Conservation (phyloP, 805 yeast species). For the Starmera caribaea region DNA sequence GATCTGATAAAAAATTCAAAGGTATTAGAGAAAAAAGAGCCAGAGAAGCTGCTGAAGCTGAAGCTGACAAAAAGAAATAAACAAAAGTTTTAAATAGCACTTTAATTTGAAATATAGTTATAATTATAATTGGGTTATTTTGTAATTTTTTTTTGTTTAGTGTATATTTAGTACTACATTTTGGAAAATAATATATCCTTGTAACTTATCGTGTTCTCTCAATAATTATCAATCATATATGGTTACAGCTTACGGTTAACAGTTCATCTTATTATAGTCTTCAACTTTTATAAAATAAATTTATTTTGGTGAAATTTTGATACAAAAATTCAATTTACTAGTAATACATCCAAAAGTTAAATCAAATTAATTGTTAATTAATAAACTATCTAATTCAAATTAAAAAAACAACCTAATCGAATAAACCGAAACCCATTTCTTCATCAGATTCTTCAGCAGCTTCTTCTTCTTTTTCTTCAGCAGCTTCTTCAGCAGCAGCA, state of each 20-base stretch:
- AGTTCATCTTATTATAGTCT: too few relatives aligned
- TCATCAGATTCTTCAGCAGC: slow-evolving; percentile 51
- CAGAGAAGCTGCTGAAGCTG: slow-evolving; percentile 96
- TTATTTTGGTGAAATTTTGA: too few relatives aligned
- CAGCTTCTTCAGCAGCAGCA: slow-evolving; percentile 58
- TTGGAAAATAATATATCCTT: too few relatives aligned
- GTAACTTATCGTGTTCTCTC: too few relatives aligned
- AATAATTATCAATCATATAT: too few relatives aligned
- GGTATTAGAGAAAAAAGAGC: slow-evolving; percentile 99
- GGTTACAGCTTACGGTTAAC: too few relatives aligned
- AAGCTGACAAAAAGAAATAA: slow-evolving; percentile 98
- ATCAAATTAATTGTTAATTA: too few relatives aligned
- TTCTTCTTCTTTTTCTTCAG: slow-evolving; percentile 42
- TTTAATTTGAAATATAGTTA: neutral
- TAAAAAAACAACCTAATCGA: slow-evolving; percentile 44
- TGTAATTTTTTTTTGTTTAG: neutral
- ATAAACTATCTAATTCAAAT: too few relatives aligned
- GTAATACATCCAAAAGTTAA: too few relatives aligned
- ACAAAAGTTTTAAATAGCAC: slow-evolving; percentile 7
- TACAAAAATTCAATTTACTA: too few relatives aligned
- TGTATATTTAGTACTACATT: neutral
- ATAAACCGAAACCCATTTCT: slow-evolving; percentile 94
- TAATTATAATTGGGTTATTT: neutral
- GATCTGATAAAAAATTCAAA: slow-evolving; percentile 85
- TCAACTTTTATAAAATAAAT: too few relatives aligned